These are phyloP conservation scores for Dryas drummondii DNA, from an alignment of 306 rosid species.

Conservation along the genomic window DNA sequence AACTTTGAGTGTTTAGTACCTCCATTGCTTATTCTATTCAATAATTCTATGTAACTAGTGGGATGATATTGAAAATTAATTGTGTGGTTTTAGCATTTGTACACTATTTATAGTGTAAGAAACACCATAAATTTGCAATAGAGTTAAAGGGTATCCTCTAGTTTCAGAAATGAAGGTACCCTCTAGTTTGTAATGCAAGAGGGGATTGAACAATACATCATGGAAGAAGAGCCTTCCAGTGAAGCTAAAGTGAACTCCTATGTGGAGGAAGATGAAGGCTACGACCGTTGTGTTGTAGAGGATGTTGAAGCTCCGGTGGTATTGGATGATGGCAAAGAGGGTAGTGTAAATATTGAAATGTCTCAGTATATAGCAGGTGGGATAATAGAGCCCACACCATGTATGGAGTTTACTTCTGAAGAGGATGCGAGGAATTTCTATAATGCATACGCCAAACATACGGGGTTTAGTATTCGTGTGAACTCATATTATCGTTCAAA, in stretches of 20 bases:
- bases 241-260: conserved; percentile 12
- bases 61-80: not conserved
- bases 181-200: not conserved
- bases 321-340: conserved; percentile 22
- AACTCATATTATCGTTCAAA: conserved; percentile 25
- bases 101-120: not conserved
- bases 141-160: conserved; percentile 1
- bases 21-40: not conserved
- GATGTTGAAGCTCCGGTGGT: conserved; percentile 13
- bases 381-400: conserved; percentile 15
- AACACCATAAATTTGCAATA: not conserved
- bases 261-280: conserved; percentile 10
- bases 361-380: conserved; percentile 6
- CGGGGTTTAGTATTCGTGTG: conserved; percentile 22
- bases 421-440: conserved; percentile 25
- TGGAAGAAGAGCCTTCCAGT: conserved; percentile 16
- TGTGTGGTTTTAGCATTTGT: not conserved
- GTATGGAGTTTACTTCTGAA: conserved; percentile 30
- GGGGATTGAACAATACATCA: not conserved
- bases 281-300: conserved; percentile 10
- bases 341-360: not conserved
- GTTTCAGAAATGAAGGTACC: conserved; percentile 9
- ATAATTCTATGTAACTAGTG: not conserved
- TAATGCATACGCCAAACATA: conserved; percentile 27
- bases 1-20: not conserved